Evolutionary conservation across 352 stramenopile genomes (phyloP).

Genomic region (Halophytophthora batemanensis): DNA sequence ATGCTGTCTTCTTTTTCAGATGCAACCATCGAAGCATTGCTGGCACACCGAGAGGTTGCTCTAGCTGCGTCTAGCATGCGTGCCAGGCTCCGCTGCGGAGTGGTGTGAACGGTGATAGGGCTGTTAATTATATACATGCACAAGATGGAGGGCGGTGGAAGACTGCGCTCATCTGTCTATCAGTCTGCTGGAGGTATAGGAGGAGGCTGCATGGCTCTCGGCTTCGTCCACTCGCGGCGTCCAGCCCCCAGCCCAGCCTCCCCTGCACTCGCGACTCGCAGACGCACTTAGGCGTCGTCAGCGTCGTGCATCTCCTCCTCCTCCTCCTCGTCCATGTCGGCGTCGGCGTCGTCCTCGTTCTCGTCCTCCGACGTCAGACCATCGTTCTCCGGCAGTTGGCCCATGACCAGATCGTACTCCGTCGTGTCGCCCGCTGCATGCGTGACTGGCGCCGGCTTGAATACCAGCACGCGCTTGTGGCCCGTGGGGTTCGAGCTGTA

Average conservation of each 20-base stretch:
- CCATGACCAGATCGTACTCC: conserved; percentile 81
- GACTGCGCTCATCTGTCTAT: conserved; percentile 16
- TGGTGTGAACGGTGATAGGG: no score
- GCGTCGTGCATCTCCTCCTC: conserved; percentile 43
- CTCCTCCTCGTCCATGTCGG: conserved; percentile 31
- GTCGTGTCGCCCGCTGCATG: conserved; percentile 71
- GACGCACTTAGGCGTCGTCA: conserved; percentile 19
- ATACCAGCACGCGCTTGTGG: conserved; percentile 55
- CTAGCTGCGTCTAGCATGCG: no score
- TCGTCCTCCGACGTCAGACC: conserved; percentile 65
- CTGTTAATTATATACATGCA: conserved; percentile 2
- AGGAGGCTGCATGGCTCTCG: conserved; percentile 6
- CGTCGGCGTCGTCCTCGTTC: conserved; percentile 37
- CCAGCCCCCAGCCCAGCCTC: no score
- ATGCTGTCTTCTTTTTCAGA: no score
- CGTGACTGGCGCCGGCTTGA: conserved; percentile 40
- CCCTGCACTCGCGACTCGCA: no score
- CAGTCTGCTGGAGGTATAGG: conserved; percentile 10
- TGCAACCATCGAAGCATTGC: no score
- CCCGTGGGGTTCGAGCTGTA: conserved; percentile 58
- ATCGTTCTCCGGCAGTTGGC: conserved; percentile 75
- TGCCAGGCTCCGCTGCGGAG: no score
- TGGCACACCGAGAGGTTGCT: no score
- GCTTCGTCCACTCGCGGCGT: no score
- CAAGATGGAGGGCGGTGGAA: no score